Base-by-base conservation (phyloP, 768 basidiomycete genomes). In the Naganishia randhawae region DNA sequence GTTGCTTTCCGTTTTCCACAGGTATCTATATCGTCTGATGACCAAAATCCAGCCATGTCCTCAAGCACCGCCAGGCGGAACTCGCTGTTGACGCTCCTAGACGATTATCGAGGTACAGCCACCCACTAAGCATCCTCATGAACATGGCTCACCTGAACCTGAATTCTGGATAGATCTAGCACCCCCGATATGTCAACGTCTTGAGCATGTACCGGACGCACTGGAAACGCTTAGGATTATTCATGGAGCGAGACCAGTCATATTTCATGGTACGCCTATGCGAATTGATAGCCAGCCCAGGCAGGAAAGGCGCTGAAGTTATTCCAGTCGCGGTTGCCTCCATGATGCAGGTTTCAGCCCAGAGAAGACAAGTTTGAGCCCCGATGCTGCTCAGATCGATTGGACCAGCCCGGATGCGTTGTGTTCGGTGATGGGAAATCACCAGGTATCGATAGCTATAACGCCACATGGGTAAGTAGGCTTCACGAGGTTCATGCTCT, bases 401-500 rank as follows among this genome's bases (percentile, higher is more conserved):
- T 61, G 57, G 57, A 25, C 8, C 2, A 41, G 32, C 27, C 39
- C 42, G 5, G 29, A 48, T 11, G 37, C 13, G 41, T 29, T 69
- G 63, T 25, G 25, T 16, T n/a, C 17, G 1, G 25, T 62, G 2
- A 29, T 69, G 53, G 53, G 45, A 10, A 53, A 69, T 16, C 29
- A 16, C 19, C 16, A 25, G 32, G 63, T 69, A 5, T 65, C 63
- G 16, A 69, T 69, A 25, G 69, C 69, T 10, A 32, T 66, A 0
- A 66, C 63, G 8, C 69, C 69, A 31, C 42, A 65, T 35, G 69
- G 69, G 69, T 69, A 19, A 61, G 69, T 63, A 13, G 4, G 14
- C 41, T 19, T 4, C 37, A 39, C 37, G 27, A 54, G 14, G 8
- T 19, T 29, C 31, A 2, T 17, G 13, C 14, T 17, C 6, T 11